phyloP scores from a whole-genome alignment of 495 filamentous ascomycete species.

The Friedmanniomyces endolithicus region DNA sequence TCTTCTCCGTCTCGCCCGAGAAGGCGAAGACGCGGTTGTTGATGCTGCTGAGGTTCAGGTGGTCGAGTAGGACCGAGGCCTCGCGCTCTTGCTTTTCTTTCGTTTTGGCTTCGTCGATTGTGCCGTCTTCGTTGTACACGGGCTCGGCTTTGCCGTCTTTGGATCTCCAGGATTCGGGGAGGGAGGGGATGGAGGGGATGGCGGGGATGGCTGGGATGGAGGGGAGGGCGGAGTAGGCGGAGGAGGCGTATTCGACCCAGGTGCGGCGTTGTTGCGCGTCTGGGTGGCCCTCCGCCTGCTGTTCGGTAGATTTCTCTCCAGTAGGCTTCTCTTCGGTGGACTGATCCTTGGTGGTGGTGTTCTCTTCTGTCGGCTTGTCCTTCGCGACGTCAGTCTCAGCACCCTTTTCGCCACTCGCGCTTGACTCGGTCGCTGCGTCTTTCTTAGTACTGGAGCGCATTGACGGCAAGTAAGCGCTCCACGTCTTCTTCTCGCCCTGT shows the following conservation, averaged over 20 bases:
- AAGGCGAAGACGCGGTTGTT: slow-evolving; percentile 76
- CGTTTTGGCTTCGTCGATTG: slow-evolving; percentile 32
- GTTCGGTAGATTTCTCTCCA: not conserved
- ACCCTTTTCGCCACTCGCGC: not conserved
- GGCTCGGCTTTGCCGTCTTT: slow-evolving; percentile 30
- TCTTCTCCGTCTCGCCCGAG: slow-evolving; percentile 63
- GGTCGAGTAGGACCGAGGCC: slow-evolving; percentile 60
- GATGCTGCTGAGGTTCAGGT: slow-evolving; percentile 63
- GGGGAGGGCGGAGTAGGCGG: slow-evolving; percentile 4
- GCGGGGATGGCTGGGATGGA: slow-evolving; percentile 6
- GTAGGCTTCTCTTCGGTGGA: not conserved
- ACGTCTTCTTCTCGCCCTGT: slow-evolving; percentile 14
- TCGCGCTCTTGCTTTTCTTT: slow-evolving; percentile 56
- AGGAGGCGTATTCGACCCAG: slow-evolving; percentile 17
- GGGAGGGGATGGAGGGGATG: slow-evolving; percentile 11
- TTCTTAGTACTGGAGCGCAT: slow-evolving; percentile 1
- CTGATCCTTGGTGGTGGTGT: not conserved
- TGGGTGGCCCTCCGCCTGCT: too few relatives aligned
- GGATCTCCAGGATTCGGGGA: slow-evolving; percentile 8
- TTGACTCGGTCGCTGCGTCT: slow-evolving; percentile 1
- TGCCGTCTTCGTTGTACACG: slow-evolving; percentile 23
- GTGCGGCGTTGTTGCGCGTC: slow-evolving; percentile 4
- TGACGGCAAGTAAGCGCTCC: slow-evolving; percentile 14
- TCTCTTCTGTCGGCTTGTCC: not conserved
- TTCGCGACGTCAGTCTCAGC: not conserved